Evolutionary conservation across 2,329 filamentous ascomycete species (phyloP).

Genomic region (Hypoxylon sp.): DNA sequence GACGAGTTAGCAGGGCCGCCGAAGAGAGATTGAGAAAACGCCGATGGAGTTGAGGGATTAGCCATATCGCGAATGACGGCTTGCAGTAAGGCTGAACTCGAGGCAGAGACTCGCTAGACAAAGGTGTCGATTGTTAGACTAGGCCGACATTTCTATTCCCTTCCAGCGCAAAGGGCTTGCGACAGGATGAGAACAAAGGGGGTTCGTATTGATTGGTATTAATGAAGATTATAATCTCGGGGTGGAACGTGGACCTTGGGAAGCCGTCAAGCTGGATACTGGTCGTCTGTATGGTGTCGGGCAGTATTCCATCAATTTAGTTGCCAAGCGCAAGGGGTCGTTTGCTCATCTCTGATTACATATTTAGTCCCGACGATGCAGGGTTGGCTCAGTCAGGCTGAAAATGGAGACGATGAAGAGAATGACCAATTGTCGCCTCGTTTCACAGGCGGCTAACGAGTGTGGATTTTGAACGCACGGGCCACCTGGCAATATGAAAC

Average conservation of each 20-base stretch:
- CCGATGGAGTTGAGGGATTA: slow-evolving; percentile 46
- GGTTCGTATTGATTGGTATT: slow-evolving; percentile 1
- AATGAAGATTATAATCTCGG: slow-evolving; percentile 35
- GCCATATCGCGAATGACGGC: slow-evolving; percentile 41
- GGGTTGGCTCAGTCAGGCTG: slow-evolving; percentile 15
- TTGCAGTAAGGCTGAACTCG: slow-evolving; percentile 14
- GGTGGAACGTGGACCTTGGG: slow-evolving; percentile 21
- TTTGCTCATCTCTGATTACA: slow-evolving; percentile 25
- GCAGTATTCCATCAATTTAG: slow-evolving; percentile 25
- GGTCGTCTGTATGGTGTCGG: slow-evolving; percentile 13
- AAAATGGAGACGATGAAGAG: slow-evolving; percentile 12
- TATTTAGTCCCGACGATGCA: not conserved
- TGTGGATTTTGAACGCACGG: slow-evolving; percentile 5
- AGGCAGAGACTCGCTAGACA: slow-evolving; percentile 7
- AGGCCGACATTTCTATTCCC: slow-evolving; percentile 37
- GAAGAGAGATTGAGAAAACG: slow-evolving; percentile 49
- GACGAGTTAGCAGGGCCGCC: slow-evolving; percentile 47
- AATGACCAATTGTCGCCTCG: not conserved
- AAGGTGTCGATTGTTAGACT: slow-evolving; percentile 19
- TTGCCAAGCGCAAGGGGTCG: slow-evolving; percentile 27
- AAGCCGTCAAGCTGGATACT: slow-evolving; percentile 2
- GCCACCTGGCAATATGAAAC: slow-evolving; percentile 8
- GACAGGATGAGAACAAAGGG: slow-evolving; percentile 20
- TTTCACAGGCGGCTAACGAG: slow-evolving; percentile 5
- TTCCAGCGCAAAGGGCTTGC: slow-evolving; percentile 18